Evolutionary conservation across 495 filamentous ascomycete genomes (phyloP), one percentile per base, ranked within the genome.

Genomic region (Annulohypoxylon maeteangense): DNA sequence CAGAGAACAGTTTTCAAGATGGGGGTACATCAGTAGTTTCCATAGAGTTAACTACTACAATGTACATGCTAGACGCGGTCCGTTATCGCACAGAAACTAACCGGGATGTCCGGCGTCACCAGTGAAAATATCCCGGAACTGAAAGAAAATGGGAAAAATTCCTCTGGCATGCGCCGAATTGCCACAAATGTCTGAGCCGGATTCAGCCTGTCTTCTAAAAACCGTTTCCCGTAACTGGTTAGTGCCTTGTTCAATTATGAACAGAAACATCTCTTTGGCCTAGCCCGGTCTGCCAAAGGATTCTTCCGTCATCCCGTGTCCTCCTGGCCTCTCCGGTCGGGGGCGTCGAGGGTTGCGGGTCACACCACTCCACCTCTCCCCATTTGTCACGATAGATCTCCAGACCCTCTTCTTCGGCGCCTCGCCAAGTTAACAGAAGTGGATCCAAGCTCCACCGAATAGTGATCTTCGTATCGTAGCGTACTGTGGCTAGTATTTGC

Each of bases 341-440:
- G 65, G 70, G 65, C 70, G 70, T 68, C 60, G 65, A 65, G 50
- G 38, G 34, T 36, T 62, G 65, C 70, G 70, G 61, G 65, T 65
- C 70, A 68, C 61, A 68, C 70, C 70, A 73, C 70, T 66, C 69
- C 55, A 68, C 61, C 60, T 73, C 70, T 73, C 65, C 65, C 65
- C 70, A 73, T 73, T 73, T 68, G 70, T 73, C 70, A 73, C 70
- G 70, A 73, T 73, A 65, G 50, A 73, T 73, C 70, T 73, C 70
- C 70, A 73, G 70, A 73, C 70, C 50, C 56, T 68, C n/a, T 58
- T 63, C 60, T 65, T 60, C 70, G 65, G 61, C 70, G 65, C 70
- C 65, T 73, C 61, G 65, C 70, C 47, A 68, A 66, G 65, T 68
- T 68, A 50, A 48, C 42, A 65, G 65, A 65, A 68, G 70, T 73